Conservation (phyloP, 208 protist species). For the Acanthamoeba lugdunensis region DNA sequence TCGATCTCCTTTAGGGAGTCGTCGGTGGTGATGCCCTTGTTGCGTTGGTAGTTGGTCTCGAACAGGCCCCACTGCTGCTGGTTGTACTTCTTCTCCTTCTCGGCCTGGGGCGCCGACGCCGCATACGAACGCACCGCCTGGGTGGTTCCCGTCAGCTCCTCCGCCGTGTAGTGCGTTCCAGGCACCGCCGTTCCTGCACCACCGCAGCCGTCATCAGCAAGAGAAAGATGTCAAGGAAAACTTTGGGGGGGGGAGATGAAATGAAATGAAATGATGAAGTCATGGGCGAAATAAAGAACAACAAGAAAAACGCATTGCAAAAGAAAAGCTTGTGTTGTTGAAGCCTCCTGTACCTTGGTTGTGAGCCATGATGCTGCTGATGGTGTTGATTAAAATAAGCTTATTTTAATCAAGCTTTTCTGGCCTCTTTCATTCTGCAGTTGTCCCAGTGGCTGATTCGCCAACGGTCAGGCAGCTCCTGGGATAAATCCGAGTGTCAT, state of each 20-base stretch:
- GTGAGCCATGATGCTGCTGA: too few species aligned
- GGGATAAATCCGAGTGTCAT: too few species aligned
- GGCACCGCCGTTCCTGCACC: conserved; percentile 37
- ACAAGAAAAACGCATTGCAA: too few species aligned
- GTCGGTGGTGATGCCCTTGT: conserved; percentile 74
- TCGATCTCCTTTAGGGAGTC: conserved; percentile 71
- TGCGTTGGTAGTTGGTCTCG: conserved; percentile 74
- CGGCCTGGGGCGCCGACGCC: conserved; percentile 8
- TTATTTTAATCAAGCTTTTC: too few species aligned
- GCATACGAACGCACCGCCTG: conserved; percentile 62
- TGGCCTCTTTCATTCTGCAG: too few species aligned
- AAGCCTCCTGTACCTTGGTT: neutral
- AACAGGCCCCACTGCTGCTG: conserved; percentile 73
- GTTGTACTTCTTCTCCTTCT: conserved; percentile 74
- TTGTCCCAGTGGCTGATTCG: too few species aligned
- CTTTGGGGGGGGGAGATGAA: neutral
- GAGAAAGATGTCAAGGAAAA: neutral
- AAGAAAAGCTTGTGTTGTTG: too few species aligned
- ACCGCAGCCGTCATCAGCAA: neutral
- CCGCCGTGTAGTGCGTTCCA: conserved; percentile 51
- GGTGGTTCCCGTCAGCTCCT: conserved; percentile 68
- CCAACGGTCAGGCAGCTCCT: too few species aligned
- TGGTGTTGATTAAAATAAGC: too few species aligned
- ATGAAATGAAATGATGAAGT: neutral
- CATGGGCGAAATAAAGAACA: neutral